Percentiles rank a stretch among this genome's conserved stretches.
Conservation (phyloP, 1,139 yeast genomes). For the Kodamaea sp. region DNA sequence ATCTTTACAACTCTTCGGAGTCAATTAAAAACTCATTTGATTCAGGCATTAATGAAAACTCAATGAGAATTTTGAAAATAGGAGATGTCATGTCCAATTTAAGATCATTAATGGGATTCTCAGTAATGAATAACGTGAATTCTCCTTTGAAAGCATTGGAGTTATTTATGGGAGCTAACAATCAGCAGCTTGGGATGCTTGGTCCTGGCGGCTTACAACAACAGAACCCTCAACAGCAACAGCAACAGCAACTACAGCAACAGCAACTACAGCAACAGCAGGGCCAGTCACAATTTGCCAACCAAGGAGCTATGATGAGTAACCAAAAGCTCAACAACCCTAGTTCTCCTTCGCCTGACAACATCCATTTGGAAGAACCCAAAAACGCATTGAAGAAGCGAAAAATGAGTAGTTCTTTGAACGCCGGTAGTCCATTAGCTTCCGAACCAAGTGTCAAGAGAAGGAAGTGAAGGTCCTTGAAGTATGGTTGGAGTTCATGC, state of each 20-base stretch:
- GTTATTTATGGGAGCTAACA: slow-evolving; percentile 32
- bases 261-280: slow-evolving; percentile 10
- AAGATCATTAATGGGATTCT: slow-evolving; percentile 62
- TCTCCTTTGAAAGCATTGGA: slow-evolving; percentile 67
- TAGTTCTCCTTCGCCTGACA: slow-evolving; percentile 13
- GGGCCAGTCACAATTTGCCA: slow-evolving; percentile 3
- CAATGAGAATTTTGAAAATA: slow-evolving; percentile 70
- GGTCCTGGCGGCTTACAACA: slow-evolving; percentile 8
- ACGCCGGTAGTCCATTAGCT: slow-evolving; percentile 13
- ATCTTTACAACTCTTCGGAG: slow-evolving; percentile 24
- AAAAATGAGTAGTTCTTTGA: slow-evolving; percentile 13
- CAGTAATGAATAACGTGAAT: slow-evolving; percentile 39
- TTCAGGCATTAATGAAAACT: slow-evolving; percentile 64
- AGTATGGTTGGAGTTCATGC: too few relatives aligned
- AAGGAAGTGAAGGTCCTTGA: slow-evolving; percentile 10
- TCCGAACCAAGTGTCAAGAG: slow-evolving; percentile 10
- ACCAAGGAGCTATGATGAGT: slow-evolving; percentile 4
- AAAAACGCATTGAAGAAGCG: slow-evolving; percentile 15
- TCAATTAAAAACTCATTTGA: slow-evolving; percentile 29
- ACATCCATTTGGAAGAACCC: slow-evolving; percentile 11
- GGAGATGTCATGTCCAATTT: slow-evolving; percentile 76
- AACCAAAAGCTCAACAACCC: slow-evolving; percentile 7
- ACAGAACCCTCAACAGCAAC: slow-evolving; percentile 13
- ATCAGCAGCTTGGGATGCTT: slow-evolving; percentile 5
- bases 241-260: slow-evolving; percentile 10